Evolutionary conservation across 2,329 filamentous ascomycete genomes (phyloP).

Genomic region (Phialophora chinensis): DNA sequence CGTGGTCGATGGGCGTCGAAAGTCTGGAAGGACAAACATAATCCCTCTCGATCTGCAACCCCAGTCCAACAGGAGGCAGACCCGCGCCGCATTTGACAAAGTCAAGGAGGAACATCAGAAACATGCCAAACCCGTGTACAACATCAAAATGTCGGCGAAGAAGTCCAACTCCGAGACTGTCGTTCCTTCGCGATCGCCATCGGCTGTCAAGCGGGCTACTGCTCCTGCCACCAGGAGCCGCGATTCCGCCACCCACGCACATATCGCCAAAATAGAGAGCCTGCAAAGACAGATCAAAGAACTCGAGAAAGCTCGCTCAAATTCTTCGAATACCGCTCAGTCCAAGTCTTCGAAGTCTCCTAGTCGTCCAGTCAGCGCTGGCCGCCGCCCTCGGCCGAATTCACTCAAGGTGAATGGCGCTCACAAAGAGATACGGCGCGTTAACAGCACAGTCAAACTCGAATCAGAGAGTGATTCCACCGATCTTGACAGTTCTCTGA

Average conservation of each 20-base stretch:
- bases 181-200: conserved; percentile 12
- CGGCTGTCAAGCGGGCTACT: conserved; percentile 25
- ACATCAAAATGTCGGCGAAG: conserved; percentile 43
- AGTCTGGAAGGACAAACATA: conserved; percentile 64
- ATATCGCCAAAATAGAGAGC: conserved; percentile 19
- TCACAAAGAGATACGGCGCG: conserved; percentile 2
- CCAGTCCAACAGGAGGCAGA: conserved; percentile 55
- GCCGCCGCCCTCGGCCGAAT: background rate
- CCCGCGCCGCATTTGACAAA: conserved; percentile 48
- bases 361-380: conserved; percentile 10
- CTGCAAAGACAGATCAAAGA: conserved; percentile 15
- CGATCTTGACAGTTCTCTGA: conserved; percentile 16
- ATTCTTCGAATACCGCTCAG: conserved; percentile 1
- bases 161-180: conserved; percentile 33
- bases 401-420: conserved; percentile 24
- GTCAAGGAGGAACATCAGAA: conserved; percentile 31
- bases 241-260: conserved; percentile 11
- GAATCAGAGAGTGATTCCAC: conserved; percentile 25
- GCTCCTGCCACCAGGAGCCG: conserved; percentile 26
- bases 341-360: conserved; percentile 18
- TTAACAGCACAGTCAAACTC: conserved; percentile 24
- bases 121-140: conserved; percentile 40
- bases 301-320: conserved; percentile 15
- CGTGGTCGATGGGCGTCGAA: conserved; percentile 66
- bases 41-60: conserved; percentile 56